These are phyloP conservation scores for Colletotrichum orbiculare DNA, from an alignment of 2,329 filamentous ascomycete species.

Conservation along the genomic window DNA sequence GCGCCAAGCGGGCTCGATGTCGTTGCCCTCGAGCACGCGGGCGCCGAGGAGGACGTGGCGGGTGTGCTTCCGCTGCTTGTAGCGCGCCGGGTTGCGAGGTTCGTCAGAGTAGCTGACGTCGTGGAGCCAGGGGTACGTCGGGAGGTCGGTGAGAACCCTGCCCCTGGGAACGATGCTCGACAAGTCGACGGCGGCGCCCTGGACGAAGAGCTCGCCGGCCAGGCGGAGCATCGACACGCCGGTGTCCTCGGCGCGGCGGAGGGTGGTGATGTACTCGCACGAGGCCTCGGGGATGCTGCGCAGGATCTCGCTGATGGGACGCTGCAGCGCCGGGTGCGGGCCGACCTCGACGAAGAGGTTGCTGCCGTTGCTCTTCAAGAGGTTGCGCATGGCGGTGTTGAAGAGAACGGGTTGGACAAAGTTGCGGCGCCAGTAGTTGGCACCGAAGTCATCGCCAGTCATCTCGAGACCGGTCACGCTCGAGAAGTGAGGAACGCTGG, in stretches of 20 bases:
- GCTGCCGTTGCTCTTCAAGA: constrained; percentile 12
- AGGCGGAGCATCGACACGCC: constrained; percentile 57
- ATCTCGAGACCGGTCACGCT: constrained; percentile 46
- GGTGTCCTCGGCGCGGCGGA: constrained; percentile 63
- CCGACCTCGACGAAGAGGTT: constrained; percentile 40
- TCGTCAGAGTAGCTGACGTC: constrained; percentile 20
- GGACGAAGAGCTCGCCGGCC: constrained; percentile 56
- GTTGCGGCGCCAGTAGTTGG: constrained; percentile 57
- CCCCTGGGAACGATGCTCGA: constrained; percentile 1
- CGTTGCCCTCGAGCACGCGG: constrained; percentile 22
- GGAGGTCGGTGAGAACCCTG: constrained; percentile 17
- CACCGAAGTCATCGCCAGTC: constrained; percentile 5
- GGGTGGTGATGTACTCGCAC: constrained; percentile 52
- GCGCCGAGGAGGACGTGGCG: constrained; percentile 21
- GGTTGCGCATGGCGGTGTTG: constrained; percentile 49
- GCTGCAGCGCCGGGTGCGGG: constrained; percentile 38
- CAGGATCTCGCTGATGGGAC: constrained; percentile 43
- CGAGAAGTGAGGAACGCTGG: constrained; percentile 25
- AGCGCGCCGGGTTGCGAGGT: constrained; percentile 14
- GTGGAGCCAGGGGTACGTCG: constrained; percentile 27
- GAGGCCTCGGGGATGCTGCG: constrained; percentile 42
- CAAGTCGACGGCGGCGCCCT: constrained; percentile 56
- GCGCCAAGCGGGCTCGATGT: constrained; percentile 24
- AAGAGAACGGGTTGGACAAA: constrained; percentile 55
- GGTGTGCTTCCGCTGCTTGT: constrained; percentile 17